Conservation (phyloP, 1,139 yeast species). For the Yamadazyma conglobata region DNA sequence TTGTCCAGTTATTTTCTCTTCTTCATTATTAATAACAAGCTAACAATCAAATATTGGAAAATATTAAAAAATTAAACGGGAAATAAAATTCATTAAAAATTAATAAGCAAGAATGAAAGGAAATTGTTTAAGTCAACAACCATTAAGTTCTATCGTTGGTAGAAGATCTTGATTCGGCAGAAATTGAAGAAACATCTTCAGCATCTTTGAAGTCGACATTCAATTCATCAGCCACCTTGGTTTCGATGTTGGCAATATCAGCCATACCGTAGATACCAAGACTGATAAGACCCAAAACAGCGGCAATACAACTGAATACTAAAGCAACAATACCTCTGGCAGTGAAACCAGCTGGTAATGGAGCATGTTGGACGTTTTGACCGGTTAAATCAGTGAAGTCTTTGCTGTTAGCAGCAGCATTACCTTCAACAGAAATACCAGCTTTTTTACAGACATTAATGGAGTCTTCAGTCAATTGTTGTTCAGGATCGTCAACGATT, state of each 20-base stretch:
- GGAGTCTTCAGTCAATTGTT: constrained; percentile 45
- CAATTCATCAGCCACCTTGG: constrained; percentile 54
- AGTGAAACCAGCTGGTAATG: constrained; percentile 69
- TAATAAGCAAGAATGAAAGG: too few relatives aligned
- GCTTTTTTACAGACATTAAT: constrained; percentile 44
- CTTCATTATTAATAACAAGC: too few relatives aligned
- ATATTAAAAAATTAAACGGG: too few relatives aligned
- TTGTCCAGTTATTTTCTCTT: not conserved
- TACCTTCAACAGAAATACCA: constrained; percentile 49
- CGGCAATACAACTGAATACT: constrained; percentile 53
- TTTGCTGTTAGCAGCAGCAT: constrained; percentile 63
- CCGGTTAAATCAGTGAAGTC: constrained; percentile 56
- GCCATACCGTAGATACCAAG: constrained; percentile 62
- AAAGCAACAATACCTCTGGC: constrained; percentile 65
- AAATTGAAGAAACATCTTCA: too few relatives aligned
- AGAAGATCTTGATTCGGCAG: too few relatives aligned
- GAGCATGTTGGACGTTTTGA: constrained; percentile 50
- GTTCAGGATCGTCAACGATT: constrained; percentile 37
- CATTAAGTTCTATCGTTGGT: too few relatives aligned
- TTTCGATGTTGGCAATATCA: constrained; percentile 61
- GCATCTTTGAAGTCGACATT: constrained; percentile 51
- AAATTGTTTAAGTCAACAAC: too few relatives aligned
- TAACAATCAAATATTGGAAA: too few relatives aligned
- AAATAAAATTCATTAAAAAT: too few relatives aligned
- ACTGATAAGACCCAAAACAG: constrained; percentile 52